Evolutionary conservation across 2,329 filamentous ascomycete species (phyloP), one percentile per base, ranked within the genome.

Genomic region (Colletotrichum sansevieriae): DNA sequence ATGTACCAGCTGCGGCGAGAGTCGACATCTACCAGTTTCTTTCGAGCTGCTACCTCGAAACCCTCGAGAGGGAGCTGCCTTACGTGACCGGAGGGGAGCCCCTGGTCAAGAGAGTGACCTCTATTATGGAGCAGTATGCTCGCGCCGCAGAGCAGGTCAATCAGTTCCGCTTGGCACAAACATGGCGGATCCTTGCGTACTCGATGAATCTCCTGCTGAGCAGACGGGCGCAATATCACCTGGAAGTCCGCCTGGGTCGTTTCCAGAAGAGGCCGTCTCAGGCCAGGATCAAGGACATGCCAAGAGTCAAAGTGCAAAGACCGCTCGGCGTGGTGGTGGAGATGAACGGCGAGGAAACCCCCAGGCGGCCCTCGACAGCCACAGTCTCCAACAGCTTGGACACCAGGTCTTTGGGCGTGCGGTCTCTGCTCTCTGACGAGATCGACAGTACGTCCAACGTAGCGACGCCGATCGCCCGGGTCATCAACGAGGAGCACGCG

Each of bases 371-470:
- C 5, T 58, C 61, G 15, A 43, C 49, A 1, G 75, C 76, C 20
- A 61, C 71, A 3, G 74, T 78, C 44, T 69, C 75, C 35, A 72
- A 72, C 47, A 70, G 77, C 75, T 22, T 78, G 73, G 59, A 76
- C 73, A 22, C 73, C 56, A 78, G 78, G 39, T 78, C 80, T 22
- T 58, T 74, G n/a, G 69, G 73, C 1, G 77, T 79, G 12, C 81
- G 82, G 29, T 87, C 86, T 0, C 76, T 88, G 3, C 78, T 88
- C 0, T 77, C 85, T 0, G 83, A 87, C 63, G 88, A 89, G 64
- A 82, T 88, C 20, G 88, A 89, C 69, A 90, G 86, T 74, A 90
- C 87, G 7, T 91, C 88, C 1, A 90, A 90, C 69, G 82, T 88
- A 29, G 80, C 87, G 2, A 91, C 88, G 0, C 89, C 89, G 0